Evolutionary conservation across 1,139 yeast species (phyloP).

Genomic region (Pichia sp.): DNA sequence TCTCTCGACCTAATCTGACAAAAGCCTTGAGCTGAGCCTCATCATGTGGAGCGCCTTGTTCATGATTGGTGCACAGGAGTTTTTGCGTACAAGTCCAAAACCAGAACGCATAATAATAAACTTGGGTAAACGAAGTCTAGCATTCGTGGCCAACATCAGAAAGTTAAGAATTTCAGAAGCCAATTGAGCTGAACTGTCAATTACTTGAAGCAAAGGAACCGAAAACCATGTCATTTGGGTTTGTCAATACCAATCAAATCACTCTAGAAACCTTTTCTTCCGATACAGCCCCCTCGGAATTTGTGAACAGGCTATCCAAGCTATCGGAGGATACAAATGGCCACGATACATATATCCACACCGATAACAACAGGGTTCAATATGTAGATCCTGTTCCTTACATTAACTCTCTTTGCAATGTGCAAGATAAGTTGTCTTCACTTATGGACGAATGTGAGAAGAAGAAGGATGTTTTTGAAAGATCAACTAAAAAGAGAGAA

Average conservation of each 20-base stretch:
- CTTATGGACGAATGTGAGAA: slow-evolving; percentile 51
- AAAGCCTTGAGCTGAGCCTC: no score
- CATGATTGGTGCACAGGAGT: no score
- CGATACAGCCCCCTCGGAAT: slow-evolving; percentile 38
- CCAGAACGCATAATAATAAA: no score
- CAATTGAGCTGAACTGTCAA: neutral
- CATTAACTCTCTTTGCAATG: slow-evolving; percentile 87
- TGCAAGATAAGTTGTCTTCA: slow-evolving; percentile 63
- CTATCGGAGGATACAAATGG: slow-evolving; percentile 31
- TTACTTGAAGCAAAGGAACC: neutral
- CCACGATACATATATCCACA: slow-evolving; percentile 8
- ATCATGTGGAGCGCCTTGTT: no score
- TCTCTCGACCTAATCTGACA: no score
- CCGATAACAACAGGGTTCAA: slow-evolving; percentile 21
- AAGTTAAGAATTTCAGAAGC: neutral
- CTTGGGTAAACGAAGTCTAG: no score
- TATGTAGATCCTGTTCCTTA: slow-evolving; percentile 89
- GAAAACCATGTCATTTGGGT: slow-evolving; percentile 9
- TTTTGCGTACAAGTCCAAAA: no score
- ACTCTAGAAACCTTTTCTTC: slow-evolving; percentile 13
- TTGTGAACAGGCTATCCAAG: slow-evolving; percentile 76
- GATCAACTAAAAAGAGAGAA: slow-evolving; percentile 60
- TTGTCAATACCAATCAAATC: slow-evolving; percentile 7
- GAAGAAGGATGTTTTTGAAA: slow-evolving; percentile 46
- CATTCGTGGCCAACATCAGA: no score